Conservation (phyloP, 1,139 yeast genomes). For the Pneumocystis sp. region DNA sequence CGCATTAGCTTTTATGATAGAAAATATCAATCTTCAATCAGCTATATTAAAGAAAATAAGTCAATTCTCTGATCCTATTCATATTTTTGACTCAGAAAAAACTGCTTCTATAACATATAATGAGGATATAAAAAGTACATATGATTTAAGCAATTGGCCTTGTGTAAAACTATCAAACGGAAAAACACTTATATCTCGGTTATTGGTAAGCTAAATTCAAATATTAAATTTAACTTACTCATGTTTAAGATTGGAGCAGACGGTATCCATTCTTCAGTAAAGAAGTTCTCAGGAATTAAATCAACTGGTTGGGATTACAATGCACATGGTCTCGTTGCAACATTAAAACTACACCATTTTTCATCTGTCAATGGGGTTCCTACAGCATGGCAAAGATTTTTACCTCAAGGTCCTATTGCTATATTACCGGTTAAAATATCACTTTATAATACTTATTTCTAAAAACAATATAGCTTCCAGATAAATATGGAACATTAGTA, state of each 20-base stretch:
- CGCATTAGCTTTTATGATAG: conserved; percentile 69
- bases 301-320: conserved; percentile 88
- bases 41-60: conserved; percentile 45
- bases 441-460: background rate
- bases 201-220: conserved; percentile 27
- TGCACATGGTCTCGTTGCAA: conserved; percentile 82
- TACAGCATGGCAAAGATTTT: conserved; percentile 80
- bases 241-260: conserved; percentile 66
- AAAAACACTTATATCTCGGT: conserved; percentile 45
- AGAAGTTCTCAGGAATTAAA: conserved; percentile 64
- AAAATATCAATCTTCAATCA: conserved; percentile 69
- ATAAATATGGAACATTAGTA: conserved; percentile 72
- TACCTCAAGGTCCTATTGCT: conserved; percentile 88
- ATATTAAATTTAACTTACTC: background rate
- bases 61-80: conserved; percentile 27
- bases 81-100: conserved; percentile 13
- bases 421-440: background rate
- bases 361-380: conserved; percentile 22
- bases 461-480: conserved; percentile 62
- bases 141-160: conserved; percentile 52
- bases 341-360: conserved; percentile 46
- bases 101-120: conserved; percentile 26
- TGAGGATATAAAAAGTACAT: conserved; percentile 32
- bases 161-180: conserved; percentile 57
- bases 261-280: conserved; percentile 88